A percentile compares a stretch with the other conserved stretches of the same genome.
Evolutionary conservation across 345 rosid genomes (phyloP).

Genomic region (Eucalyptus regnans): DNA sequence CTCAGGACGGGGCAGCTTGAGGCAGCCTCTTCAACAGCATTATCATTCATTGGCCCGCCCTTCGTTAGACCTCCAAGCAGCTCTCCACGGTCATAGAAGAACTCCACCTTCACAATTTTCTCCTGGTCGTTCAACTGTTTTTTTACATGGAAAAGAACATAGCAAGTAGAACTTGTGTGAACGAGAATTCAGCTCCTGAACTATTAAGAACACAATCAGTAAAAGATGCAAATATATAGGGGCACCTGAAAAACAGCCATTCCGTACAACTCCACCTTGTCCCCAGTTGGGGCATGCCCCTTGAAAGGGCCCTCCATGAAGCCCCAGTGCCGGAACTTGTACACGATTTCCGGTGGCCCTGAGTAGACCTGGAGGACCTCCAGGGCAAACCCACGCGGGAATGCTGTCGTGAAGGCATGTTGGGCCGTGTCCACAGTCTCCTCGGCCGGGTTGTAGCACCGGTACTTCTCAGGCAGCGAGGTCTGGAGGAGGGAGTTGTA

Average conservation of each 20-base stretch:
- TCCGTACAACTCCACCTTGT: slow-evolving; percentile 22
- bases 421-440: slow-evolving; percentile 17
- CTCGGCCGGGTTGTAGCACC: slow-evolving; percentile 10
- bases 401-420: slow-evolving; percentile 30
- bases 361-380: slow-evolving; percentile 44
- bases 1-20: slow-evolving; percentile 36
- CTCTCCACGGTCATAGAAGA: slow-evolving; percentile 40
- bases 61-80: slow-evolving; percentile 49
- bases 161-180: neutral
- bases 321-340: slow-evolving; percentile 68
- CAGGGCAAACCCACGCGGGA: slow-evolving; percentile 49
- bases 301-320: slow-evolving; percentile 60
- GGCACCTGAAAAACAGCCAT: slow-evolving; percentile 18
- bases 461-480: slow-evolving; percentile 29
- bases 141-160: neutral
- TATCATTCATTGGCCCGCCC: neutral
- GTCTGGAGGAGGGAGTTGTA: slow-evolving; percentile 50
- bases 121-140: slow-evolving; percentile 31
- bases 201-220: neutral
- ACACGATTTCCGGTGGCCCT: slow-evolving; percentile 39
- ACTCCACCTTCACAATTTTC: slow-evolving; percentile 44
- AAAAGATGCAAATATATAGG: neutral
- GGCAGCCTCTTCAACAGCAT: neutral
- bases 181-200: neutral
- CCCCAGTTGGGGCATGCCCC: slow-evolving; percentile 39